Evolutionary conservation across 2,329 filamentous ascomycete species (phyloP).

Genomic region (Paraphoma chrysanthemicola): DNA sequence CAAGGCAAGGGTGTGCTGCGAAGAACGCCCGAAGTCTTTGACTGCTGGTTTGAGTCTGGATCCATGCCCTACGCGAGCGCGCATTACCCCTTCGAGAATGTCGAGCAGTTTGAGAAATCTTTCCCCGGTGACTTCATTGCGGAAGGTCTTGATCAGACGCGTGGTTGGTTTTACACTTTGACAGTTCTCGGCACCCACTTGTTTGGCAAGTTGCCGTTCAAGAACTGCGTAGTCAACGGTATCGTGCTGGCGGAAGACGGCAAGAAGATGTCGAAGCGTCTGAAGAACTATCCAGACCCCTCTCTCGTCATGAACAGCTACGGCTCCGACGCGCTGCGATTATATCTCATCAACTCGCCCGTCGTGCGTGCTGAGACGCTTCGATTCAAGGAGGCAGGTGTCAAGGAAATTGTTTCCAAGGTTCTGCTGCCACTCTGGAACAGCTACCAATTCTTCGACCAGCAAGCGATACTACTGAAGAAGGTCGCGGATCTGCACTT

Average conservation of each 20-base stretch:
- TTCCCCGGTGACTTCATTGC: slow-evolving; percentile 96
- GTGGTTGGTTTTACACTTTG: slow-evolving; percentile 96
- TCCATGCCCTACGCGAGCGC: slow-evolving; percentile 93
- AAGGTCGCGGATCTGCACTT: slow-evolving; percentile 82
- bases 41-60: slow-evolving; percentile 97
- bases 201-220: slow-evolving; percentile 84
- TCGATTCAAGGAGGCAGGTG: slow-evolving; percentile 87
- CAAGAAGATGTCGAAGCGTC: slow-evolving; percentile 98
- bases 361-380: slow-evolving; percentile 91
- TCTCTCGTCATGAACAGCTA: slow-evolving; percentile 82
- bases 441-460: slow-evolving; percentile 95
- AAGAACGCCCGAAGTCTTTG: slow-evolving; percentile 87
- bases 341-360: slow-evolving; percentile 97
- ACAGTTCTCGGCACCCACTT: slow-evolving; percentile 87
- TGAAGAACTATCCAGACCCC: slow-evolving; percentile 96
- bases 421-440: slow-evolving; percentile 94
- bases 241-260: slow-evolving; percentile 93
- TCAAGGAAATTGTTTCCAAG: slow-evolving; percentile 93
- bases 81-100: slow-evolving; percentile 92
- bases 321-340: slow-evolving; percentile 86
- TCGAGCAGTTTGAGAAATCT: slow-evolving; percentile 76
- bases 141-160: slow-evolving; percentile 90
- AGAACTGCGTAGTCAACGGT: slow-evolving; percentile 96
- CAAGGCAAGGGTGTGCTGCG: slow-evolving; percentile 83
- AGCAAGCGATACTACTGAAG: slow-evolving; percentile 83